A percentile compares a stretch with the other conserved stretches of the same genome.
phyloP scores from a whole-genome alignment of 2,329 filamentous ascomycete species.

The Ceratocystis ficicola region DNA sequence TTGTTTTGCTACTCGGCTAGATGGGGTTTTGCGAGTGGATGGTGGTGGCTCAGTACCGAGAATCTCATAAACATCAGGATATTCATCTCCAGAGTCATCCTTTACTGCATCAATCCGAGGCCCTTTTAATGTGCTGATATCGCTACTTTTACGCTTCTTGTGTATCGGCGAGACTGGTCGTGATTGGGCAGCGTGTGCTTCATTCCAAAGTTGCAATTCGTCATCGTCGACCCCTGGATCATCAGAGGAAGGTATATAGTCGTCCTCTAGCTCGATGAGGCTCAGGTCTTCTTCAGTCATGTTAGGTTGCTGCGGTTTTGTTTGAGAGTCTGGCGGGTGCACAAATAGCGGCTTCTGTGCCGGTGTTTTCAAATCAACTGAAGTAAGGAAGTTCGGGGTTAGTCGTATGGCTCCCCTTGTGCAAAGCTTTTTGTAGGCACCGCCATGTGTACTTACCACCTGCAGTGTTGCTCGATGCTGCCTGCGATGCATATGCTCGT shows the following conservation, averaged over 20 bases:
- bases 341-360: neutral
- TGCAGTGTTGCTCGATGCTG: conserved; percentile 5
- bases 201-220: conserved; percentile 33
- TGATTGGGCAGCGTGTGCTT: conserved; percentile 32
- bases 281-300: neutral
- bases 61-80: conserved; percentile 43
- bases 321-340: neutral
- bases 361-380: neutral
- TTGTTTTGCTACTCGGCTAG: neutral
- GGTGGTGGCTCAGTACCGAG: conserved; percentile 33
- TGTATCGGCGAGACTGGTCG: conserved; percentile 31
- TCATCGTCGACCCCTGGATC: conserved; percentile 31
- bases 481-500: conserved; percentile 19
- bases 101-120: conserved; percentile 22
- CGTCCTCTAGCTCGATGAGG: conserved; percentile 33
- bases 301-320: neutral
- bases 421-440: neutral
- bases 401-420: neutral
- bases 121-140: conserved; percentile 31
- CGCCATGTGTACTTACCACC: conserved; percentile 11
- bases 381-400: neutral
- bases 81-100: conserved; percentile 35
- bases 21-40: conserved; percentile 28
- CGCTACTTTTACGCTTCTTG: conserved; percentile 43
- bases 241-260: conserved; percentile 29